phyloP scores from a whole-genome alignment of 495 filamentous ascomycete species.

The Aspergillus ellipticus region DNA sequence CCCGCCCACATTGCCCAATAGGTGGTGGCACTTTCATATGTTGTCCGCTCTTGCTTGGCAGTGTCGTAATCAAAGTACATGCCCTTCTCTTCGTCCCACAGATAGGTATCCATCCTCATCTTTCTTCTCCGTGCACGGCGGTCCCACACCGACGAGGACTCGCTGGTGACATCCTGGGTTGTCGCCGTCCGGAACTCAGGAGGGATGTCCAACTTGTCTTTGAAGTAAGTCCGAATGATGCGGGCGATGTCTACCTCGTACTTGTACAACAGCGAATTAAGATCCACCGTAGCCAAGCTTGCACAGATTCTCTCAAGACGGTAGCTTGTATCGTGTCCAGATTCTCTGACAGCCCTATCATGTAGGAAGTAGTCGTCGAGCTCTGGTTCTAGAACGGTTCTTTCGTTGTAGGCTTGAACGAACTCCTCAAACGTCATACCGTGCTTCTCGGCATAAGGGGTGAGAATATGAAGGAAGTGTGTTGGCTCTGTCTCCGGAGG shows the following conservation, averaged over 20 bases:
- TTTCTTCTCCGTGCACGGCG: conserved; percentile 77
- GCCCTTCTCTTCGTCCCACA: conserved; percentile 85
- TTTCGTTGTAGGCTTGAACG: conserved; percentile 78
- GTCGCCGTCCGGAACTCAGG: conserved; percentile 64
- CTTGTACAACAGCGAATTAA: conserved; percentile 92
- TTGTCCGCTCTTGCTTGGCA: conserved; percentile 66
- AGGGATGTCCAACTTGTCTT: conserved; percentile 73
- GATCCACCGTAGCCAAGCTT: conserved; percentile 86
- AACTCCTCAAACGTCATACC: conserved; percentile 76
- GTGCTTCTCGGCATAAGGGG: conserved; percentile 83
- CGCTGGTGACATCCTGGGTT: conserved; percentile 57
- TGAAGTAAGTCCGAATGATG: conserved; percentile 76
- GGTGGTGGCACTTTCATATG: conserved; percentile 83
- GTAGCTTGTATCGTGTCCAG: conserved; percentile 95
- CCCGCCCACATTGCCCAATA: conserved; percentile 98
- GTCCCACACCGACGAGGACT: conserved; percentile 85
- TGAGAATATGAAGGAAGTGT: conserved; percentile 83
- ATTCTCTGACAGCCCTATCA: conserved; percentile 90
- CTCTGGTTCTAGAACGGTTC: conserved; percentile 74
- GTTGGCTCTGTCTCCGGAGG: conserved; percentile 90
- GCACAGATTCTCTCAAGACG: conserved; percentile 84
- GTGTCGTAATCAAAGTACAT: conserved; percentile 98
- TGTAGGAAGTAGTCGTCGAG: conserved; percentile 94
- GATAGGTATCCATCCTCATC: conserved; percentile 75
- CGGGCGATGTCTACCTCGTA: conserved; percentile 89